A percentile compares a stretch with the other conserved stretches of the same genome.
These are phyloP conservation scores for Neocatenulostroma microsporum DNA, from an alignment of 2,329 filamentous ascomycete species.

Conservation along the genomic window DNA sequence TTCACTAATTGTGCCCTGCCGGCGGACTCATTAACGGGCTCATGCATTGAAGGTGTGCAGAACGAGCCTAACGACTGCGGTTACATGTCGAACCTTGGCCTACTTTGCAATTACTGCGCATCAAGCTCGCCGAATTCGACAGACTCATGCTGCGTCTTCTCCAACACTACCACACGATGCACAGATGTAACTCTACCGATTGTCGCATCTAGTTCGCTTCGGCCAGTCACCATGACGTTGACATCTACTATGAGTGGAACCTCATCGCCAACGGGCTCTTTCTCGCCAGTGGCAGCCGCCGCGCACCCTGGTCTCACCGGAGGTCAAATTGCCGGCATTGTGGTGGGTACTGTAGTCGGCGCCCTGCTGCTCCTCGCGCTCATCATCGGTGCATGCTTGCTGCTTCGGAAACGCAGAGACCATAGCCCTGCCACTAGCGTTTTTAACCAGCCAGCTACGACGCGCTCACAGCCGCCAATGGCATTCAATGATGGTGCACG, in stretches of 20 bases:
- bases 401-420: slow-evolving; percentile 47
- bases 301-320: slow-evolving; percentile 63
- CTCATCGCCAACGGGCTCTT: slow-evolving; percentile 2
- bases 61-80: slow-evolving; percentile 89
- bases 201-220: slow-evolving; percentile 51
- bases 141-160: slow-evolving; percentile 86
- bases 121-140: slow-evolving; percentile 81
- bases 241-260: slow-evolving; percentile 41
- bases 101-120: slow-evolving; percentile 81
- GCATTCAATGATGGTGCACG: slow-evolving; percentile 34
- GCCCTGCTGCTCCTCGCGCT: slow-evolving; percentile 61
- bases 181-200: slow-evolving; percentile 65
- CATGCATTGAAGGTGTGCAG: slow-evolving; percentile 64
- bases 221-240: slow-evolving; percentile 56
- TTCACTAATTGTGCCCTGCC: slow-evolving; percentile 85
- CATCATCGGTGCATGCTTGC: slow-evolving; percentile 51
- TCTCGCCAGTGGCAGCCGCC: slow-evolving; percentile 20
- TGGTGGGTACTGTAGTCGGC: slow-evolving; percentile 69
- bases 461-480: slow-evolving; percentile 35
- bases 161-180: slow-evolving; percentile 67
- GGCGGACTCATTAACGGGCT: slow-evolving; percentile 63
- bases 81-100: slow-evolving; percentile 61
- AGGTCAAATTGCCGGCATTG: slow-evolving; percentile 86
- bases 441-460: slow-evolving; percentile 80
- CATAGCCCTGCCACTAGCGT: slow-evolving; percentile 62